Percentiles rank a stretch among this genome's conserved stretches.
These are phyloP conservation scores for Candida silvatica DNA, from an alignment of 805 yeast species.

Conservation along the genomic window DNA sequence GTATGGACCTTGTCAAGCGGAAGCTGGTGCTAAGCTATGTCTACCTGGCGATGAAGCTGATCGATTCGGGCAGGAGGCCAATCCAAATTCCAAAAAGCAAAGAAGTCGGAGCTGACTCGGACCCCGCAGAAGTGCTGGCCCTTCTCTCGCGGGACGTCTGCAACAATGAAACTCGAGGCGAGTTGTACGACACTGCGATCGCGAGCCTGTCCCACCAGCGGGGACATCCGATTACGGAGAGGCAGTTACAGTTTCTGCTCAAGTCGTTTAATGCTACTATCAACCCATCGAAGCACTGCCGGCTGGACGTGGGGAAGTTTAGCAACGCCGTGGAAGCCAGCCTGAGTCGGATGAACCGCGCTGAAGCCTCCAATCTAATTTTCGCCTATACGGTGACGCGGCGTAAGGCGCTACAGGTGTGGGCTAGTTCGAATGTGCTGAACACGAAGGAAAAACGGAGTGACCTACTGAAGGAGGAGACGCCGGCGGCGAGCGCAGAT, in stretches of 20 bases:
- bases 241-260: slow-evolving; percentile 14
- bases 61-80: not conserved
- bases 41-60: slow-evolving; percentile 5
- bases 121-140: slow-evolving; percentile 2
- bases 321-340: slow-evolving; percentile 7
- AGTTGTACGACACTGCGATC: slow-evolving; percentile 2
- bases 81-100: slow-evolving; percentile 1
- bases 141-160: not conserved
- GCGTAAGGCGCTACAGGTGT: slow-evolving; percentile 17
- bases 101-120: not conserved
- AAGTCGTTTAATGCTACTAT: slow-evolving; percentile 11
- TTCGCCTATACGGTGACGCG: slow-evolving; percentile 24
- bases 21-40: slow-evolving; percentile 8
- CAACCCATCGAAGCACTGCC: slow-evolving; percentile 11
- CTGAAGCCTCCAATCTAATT: slow-evolving; percentile 22
- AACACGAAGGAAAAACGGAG: slow-evolving; percentile 14
- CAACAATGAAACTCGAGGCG: slow-evolving; percentile 1
- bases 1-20: slow-evolving; percentile 9
- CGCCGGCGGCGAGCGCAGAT: no score
- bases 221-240: slow-evolving; percentile 11
- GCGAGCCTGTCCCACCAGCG: slow-evolving; percentile 1
- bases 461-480: slow-evolving; percentile 6
- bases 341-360: slow-evolving; percentile 13
- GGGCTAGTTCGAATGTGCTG: slow-evolving; percentile 17
- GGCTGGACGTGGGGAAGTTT: slow-evolving; percentile 15